Percentiles rank a stretch among this genome's conserved stretches.
These are phyloP conservation scores for Periconia macrospinosa DNA, from an alignment of 2,329 filamentous ascomycete species.

Conservation along the genomic window DNA sequence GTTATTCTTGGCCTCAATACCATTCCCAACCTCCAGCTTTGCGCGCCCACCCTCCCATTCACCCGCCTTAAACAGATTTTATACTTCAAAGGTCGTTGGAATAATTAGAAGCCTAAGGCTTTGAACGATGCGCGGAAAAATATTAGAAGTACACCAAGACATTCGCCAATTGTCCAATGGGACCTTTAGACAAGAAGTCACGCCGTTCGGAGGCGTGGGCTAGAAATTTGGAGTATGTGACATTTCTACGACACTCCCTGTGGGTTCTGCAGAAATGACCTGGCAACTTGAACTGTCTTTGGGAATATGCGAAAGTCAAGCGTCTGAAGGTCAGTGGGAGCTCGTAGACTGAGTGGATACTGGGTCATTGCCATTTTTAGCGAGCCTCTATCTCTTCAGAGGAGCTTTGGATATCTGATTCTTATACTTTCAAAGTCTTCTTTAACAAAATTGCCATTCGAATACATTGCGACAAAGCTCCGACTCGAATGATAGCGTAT, in stretches of 20 bases:
- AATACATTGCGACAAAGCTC: too few species aligned
- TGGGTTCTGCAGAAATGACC: slow-evolving; percentile 1
- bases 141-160: slow-evolving; percentile 45
- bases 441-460: too few species aligned
- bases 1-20: slow-evolving; percentile 17
- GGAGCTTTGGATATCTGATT: too few species aligned
- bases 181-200: slow-evolving; percentile 48
- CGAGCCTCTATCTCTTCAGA: too few species aligned
- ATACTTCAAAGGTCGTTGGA: slow-evolving; percentile 60
- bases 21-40: background rate
- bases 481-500: too few species aligned
- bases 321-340: slow-evolving; percentile 12
- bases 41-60: background rate
- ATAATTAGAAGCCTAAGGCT: slow-evolving; percentile 55
- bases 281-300: slow-evolving; percentile 5
- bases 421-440: too few species aligned
- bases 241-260: slow-evolving; percentile 5
- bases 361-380: too few species aligned
- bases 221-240: slow-evolving; percentile 14
- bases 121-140: slow-evolving; percentile 6
- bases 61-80: slow-evolving; percentile 55
- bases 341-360: background rate
- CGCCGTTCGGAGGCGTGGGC: slow-evolving; percentile 20
- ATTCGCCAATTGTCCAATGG: slow-evolving; percentile 60
- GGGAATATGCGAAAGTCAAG: slow-evolving; percentile 1